phyloP scores from a whole-genome alignment of 108 stramenopile genomes.

The Seminavis robusta region DNA sequence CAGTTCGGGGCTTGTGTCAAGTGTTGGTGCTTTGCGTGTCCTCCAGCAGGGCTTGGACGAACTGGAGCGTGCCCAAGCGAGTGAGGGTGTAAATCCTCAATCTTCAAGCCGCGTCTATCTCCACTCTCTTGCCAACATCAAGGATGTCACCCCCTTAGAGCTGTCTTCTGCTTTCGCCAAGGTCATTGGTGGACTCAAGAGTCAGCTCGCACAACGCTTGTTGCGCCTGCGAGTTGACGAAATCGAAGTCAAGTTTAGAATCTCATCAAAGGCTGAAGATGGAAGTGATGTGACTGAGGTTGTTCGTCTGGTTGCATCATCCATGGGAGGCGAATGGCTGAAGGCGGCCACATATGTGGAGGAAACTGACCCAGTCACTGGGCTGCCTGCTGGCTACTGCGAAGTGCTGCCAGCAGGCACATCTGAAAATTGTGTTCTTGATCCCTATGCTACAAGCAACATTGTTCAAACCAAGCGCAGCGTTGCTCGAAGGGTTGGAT shows the following conservation, averaged over 20 bases:
- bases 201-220: slow-evolving; percentile 81
- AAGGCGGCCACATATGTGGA: slow-evolving; percentile 89
- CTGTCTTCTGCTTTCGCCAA: slow-evolving; percentile 59
- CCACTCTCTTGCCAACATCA: slow-evolving; percentile 85
- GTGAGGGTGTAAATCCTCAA: slow-evolving; percentile 81
- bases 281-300: slow-evolving; percentile 76
- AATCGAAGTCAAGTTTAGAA: slow-evolving; percentile 94
- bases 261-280: slow-evolving; percentile 51
- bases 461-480: slow-evolving; percentile 93
- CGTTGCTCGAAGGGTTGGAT: slow-evolving; percentile 94
- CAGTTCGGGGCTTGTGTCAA: slow-evolving; percentile 70
- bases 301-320: slow-evolving; percentile 93
- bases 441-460: slow-evolving; percentile 89
- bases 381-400: slow-evolving; percentile 84
- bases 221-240: slow-evolving; percentile 95
- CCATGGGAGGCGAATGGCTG: slow-evolving; percentile 94
- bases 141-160: slow-evolving; percentile 61
- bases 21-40: slow-evolving; percentile 62
- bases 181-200: slow-evolving; percentile 76
- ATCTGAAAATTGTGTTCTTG: no score
- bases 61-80: slow-evolving; percentile 91
- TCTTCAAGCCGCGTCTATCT: slow-evolving; percentile 93
- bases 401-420: slow-evolving; percentile 59
- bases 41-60: slow-evolving; percentile 93
- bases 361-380: slow-evolving; percentile 90